Base-by-base conservation (phyloP, 2,329 filamentous ascomycete genomes). In the Lizonia empirigonia region DNA sequence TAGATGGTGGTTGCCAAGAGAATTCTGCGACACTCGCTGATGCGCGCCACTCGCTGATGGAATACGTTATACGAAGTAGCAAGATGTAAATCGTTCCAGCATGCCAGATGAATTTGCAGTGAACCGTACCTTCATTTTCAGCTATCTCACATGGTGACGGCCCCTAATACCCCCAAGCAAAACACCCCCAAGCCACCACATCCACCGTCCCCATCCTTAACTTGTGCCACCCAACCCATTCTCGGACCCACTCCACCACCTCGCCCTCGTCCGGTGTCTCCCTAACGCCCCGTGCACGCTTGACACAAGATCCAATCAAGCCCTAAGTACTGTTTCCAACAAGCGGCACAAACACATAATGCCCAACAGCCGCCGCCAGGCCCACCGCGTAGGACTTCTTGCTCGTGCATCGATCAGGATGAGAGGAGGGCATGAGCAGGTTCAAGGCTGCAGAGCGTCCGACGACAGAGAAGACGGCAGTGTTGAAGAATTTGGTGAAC, bases 401-500 rank as follows among this genome's bases (percentile, higher is more conserved):
- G 8, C 29, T 34, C 19, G 23, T 23, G 0, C 50, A 50, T 5
- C 59, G 27, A 5, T 47, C 52, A 6, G 34, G 32, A 2, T 30
- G 32, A 12, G 32, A 7, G 1, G n/a, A 7, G 9, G 55, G 53
- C 2, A 57, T 12, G 16, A 45, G 55, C 6, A 65, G 8, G 42
- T 66, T 66, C 5, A 51, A 35, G 1, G 37, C 8, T 7, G 55
- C 54, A 20, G 58, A 56, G 4, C 65, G 37, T 2, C 49, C 58
- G 6, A 66, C 40, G 15, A 68, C 64, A 18, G 50, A 56, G 30
- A 24, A 49, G 0, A 65, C 42, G 3, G 47, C 64, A 5, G 37
- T 55, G 44, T 60, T 60, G 55, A 66, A 66, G 40, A 60, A 64
- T 4, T 41, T 50, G 1, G 52, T 44, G 38, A 65, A 66, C 58